phyloP scores from a whole-genome alignment of 2,329 filamentous ascomycete genomes.

The Fusarium sp. region DNA sequence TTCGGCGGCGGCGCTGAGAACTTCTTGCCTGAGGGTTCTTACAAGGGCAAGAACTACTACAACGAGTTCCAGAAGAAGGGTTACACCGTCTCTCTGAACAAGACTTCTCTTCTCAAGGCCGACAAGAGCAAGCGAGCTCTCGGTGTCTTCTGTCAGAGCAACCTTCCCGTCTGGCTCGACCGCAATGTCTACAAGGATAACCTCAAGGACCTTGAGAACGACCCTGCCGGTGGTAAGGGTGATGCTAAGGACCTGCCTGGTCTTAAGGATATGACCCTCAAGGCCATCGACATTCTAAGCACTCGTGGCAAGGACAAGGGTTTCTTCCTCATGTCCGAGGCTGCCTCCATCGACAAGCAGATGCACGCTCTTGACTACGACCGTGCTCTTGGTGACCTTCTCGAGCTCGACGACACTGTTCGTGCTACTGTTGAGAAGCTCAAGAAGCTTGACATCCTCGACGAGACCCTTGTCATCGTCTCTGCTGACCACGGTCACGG shows the following conservation, averaged over 20 bases:
- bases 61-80: conserved; percentile 79
- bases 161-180: conserved; percentile 89
- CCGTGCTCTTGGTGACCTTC: conserved; percentile 85
- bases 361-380: conserved; percentile 91
- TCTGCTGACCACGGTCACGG: conserved; percentile 93
- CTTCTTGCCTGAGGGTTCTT: conserved; percentile 78
- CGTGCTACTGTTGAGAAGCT: conserved; percentile 82
- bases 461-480: conserved; percentile 84
- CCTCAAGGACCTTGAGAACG: conserved; percentile 75
- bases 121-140: conserved; percentile 75
- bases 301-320: conserved; percentile 77
- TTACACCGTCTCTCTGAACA: conserved; percentile 81
- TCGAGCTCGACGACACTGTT: conserved; percentile 89
- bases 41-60: conserved; percentile 83
- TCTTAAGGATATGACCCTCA: conserved; percentile 90
- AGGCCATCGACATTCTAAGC: conserved; percentile 85
- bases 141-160: conserved; percentile 82
- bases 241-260: conserved; percentile 83
- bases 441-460: conserved; percentile 73
- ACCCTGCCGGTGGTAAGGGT: conserved; percentile 75
- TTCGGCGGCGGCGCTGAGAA: conserved; percentile 88
- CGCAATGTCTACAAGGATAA: conserved; percentile 85
- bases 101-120: conserved; percentile 75
- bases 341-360: conserved; percentile 89
- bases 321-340: conserved; percentile 91